These are phyloP conservation scores for Cryphonectria japonica DNA, from an alignment of 2,329 filamentous ascomycete genomes.

Conservation along the genomic window DNA sequence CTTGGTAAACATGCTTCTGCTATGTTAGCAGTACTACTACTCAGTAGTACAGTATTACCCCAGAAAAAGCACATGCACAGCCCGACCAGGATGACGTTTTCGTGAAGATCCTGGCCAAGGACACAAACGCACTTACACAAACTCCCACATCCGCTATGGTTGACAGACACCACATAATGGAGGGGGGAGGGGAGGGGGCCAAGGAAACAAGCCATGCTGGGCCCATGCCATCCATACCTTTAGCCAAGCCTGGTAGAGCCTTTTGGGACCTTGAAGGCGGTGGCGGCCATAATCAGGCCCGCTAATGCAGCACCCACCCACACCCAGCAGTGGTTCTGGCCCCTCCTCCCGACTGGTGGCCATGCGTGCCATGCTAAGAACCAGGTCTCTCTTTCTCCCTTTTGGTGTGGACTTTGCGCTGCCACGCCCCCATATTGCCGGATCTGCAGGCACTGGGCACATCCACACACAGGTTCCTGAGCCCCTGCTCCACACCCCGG, in stretches of 20 bases:
- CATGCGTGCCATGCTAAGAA: background rate
- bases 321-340: background rate
- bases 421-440: background rate
- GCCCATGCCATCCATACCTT: background rate
- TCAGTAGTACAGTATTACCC: background rate
- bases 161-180: background rate
- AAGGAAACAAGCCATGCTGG: background rate
- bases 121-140: conserved; percentile 4
- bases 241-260: background rate
- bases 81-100: conserved; percentile 25
- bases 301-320: background rate
- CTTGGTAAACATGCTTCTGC: background rate
- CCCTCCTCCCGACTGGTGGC: conserved; percentile 15
- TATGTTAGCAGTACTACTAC: background rate
- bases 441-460: conserved; percentile 1
- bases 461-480: background rate
- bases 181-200: background rate
- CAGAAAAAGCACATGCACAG: background rate
- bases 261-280: background rate
- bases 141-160: conserved; percentile 3
- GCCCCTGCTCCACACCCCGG: background rate
- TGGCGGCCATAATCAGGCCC: background rate
- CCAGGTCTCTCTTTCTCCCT: background rate
- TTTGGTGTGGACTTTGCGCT: background rate
- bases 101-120: conserved; percentile 11